These are phyloP conservation scores for Magnaporthiopsis incrustans DNA, from an alignment of 2,329 filamentous ascomycete species.

Conservation along the genomic window DNA sequence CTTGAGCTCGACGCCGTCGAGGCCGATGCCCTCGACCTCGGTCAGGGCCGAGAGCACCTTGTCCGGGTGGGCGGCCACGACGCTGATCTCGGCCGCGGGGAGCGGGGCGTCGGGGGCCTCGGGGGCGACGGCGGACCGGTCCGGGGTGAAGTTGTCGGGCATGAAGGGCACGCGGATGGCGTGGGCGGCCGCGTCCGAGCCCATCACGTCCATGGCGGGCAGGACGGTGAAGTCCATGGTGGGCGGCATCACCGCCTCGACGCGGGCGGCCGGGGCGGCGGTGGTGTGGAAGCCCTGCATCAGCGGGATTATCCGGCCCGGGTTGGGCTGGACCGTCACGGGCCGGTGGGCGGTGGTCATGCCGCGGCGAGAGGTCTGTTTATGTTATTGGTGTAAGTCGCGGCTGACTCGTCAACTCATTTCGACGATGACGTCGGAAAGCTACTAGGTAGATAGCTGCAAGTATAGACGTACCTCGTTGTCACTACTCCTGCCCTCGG, in stretches of 20 bases:
- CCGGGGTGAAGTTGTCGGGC: conserved; percentile 47
- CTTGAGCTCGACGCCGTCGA: conserved; percentile 49
- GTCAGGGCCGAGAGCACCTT: conserved; percentile 43
- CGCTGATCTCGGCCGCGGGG: conserved; percentile 37
- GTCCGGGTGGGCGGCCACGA: conserved; percentile 50
- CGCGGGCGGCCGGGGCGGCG: conserved; percentile 29
- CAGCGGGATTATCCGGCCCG: conserved; percentile 41
- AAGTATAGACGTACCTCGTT: conserved; percentile 29
- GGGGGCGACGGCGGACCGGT: conserved; percentile 31
- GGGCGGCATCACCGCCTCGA: conserved; percentile 16
- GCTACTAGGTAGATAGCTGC: too few species aligned
- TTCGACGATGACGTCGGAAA: neutral
- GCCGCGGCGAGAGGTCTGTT: conserved; percentile 26
- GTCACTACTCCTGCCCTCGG: conserved; percentile 25
- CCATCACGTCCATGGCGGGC: conserved; percentile 30
- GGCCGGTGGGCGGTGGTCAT: conserved; percentile 41
- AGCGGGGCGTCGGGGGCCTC: conserved; percentile 35
- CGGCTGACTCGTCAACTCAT: neutral
- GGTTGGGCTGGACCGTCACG: conserved; percentile 30
- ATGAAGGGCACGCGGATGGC: conserved; percentile 50
- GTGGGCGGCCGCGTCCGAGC: conserved; percentile 22
- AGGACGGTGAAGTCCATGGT: conserved; percentile 47
- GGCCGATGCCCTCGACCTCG: conserved; percentile 49
- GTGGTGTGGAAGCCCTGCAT: conserved; percentile 60
- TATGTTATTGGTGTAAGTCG: conserved; percentile 9